Evolutionary conservation across 257 asterid genomes (phyloP), one percentile per base, ranked within the genome.

Genomic region (Lantana camara): DNA sequence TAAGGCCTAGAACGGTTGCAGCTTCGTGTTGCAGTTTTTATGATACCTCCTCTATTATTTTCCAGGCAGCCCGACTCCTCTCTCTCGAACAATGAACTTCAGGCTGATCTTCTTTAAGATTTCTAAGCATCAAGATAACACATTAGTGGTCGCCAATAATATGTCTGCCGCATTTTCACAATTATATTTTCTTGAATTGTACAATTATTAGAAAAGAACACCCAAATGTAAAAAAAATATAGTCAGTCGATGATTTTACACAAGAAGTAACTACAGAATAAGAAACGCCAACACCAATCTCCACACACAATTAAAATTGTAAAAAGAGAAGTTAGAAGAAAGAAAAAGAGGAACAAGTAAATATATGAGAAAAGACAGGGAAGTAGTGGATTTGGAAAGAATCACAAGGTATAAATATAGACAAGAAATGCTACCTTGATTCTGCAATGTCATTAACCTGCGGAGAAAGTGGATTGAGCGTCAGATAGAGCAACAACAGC

Each of bases 51-150:
- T 92, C 88, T 57, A 85, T 75, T 44, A 87, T 78, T 57, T 77
- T 83, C 91, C 95, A 85, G 13, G 96, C 98, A 24, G 88, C 88
- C 35, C 94, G 88, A 70, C 98, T 89, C 83, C 98, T 83, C 74
- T 89, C 98, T 77, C 98, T 73, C 37, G 98, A 92, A 68, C 98
- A 92, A 82, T 92, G 98, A 72, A 89, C 78, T 80, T 89, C 96
- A 19, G 70, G 71, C 7, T 70, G 82, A 57, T 80, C 83, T 66
- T 76, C 84, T 44, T 51, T 73, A 47, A 67, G 77, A 77, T 59
- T 77, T 73, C 87, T 82, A 72, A 70, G 64, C 69, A 75, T 57
- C 66, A 66, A 73, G 64, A 64, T 37, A 40, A 49, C 30, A 66
- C 54, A 57, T 32, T 22, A n/a, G n/a, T n/a, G n/a, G n/a, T n/a